These are phyloP conservation scores for Rhizophagus clarus DNA, from an alignment of 192 early-diverging fungal genomes.

Conservation along the genomic window DNA sequence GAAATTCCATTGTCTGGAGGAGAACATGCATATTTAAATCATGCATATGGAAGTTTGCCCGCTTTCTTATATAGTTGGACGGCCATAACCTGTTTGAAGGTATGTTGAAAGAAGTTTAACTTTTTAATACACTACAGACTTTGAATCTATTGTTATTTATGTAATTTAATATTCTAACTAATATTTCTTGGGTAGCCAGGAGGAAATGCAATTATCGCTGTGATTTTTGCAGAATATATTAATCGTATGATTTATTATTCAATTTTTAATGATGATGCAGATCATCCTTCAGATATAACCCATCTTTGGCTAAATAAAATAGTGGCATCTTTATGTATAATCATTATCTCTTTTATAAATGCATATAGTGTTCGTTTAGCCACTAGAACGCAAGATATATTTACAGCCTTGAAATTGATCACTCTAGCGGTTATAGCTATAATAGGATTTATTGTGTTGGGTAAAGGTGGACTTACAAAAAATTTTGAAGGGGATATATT, in stretches of 20 bases:
- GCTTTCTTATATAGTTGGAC: slow-evolving; percentile 79
- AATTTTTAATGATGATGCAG: slow-evolving; percentile 32
- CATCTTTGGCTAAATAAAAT: slow-evolving; percentile 51
- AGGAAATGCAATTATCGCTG: slow-evolving; percentile 74
- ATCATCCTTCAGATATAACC: slow-evolving; percentile 39
- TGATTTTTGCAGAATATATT: slow-evolving; percentile 78
- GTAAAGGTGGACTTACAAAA: slow-evolving; percentile 52
- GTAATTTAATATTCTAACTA: background rate
- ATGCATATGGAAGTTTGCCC: slow-evolving; percentile 69
- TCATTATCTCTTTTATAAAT: slow-evolving; percentile 65
- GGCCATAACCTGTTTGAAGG: slow-evolving; percentile 60
- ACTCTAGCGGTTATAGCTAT: slow-evolving; percentile 68
- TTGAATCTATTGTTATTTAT: background rate
- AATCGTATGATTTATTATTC: slow-evolving; percentile 67
- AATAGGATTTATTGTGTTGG: slow-evolving; percentile 66
- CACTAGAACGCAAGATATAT: slow-evolving; percentile 69
- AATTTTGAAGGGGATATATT: slow-evolving; percentile 67
- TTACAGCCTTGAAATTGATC: slow-evolving; percentile 74
- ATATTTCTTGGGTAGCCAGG: slow-evolving; percentile 49
- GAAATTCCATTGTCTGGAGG: slow-evolving; percentile 87
- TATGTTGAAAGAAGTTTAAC: slow-evolving; percentile 34
- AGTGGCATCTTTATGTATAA: slow-evolving; percentile 61
- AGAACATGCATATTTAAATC: slow-evolving; percentile 82
- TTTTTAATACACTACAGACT: too few species aligned
- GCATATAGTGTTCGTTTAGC: slow-evolving; percentile 64